phyloP scores from a whole-genome alignment of 2,329 filamentous ascomycete species.

The Penicillium sp. region DNA sequence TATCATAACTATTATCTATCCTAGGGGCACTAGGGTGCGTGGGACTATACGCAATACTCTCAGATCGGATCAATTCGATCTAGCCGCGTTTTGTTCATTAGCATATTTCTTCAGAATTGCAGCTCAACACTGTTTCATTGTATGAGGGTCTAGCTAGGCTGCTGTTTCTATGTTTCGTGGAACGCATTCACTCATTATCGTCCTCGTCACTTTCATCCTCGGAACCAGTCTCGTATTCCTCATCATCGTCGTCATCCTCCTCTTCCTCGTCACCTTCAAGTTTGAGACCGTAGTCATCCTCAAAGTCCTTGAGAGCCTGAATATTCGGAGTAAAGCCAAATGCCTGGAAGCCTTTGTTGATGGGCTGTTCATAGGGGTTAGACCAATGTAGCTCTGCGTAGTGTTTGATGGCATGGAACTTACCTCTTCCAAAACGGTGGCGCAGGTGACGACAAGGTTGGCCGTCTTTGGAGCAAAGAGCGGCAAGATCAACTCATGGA shows the following conservation, averaged over 20 bases:
- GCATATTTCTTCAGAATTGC: too few species aligned
- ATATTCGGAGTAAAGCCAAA: conserved; percentile 77
- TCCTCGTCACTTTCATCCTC: conserved; percentile 47
- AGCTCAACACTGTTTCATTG: conserved; percentile 2
- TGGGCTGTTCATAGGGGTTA: conserved; percentile 53
- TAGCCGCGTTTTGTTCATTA: conserved; percentile 4
- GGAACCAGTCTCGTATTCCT: conserved; percentile 45
- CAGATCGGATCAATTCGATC: conserved; percentile 4
- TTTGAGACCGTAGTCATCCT: conserved; percentile 84
- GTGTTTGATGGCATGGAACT: conserved; percentile 36
- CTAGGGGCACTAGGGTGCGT: conserved; percentile 8
- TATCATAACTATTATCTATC: conserved; percentile 25
- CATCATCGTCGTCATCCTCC: conserved; percentile 50
- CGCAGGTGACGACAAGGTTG: conserved; percentile 85
- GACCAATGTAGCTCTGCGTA: neutral
- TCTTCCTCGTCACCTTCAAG: conserved; percentile 60
- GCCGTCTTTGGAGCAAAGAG: conserved; percentile 76
- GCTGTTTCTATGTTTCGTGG: conserved; percentile 11
- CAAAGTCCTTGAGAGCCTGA: conserved; percentile 72
- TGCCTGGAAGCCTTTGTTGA: conserved; percentile 69
- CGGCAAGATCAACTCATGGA: conserved; percentile 72
- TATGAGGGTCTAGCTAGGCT: conserved; percentile 14
- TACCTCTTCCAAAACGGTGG: conserved; percentile 80
- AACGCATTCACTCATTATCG: conserved; percentile 29
- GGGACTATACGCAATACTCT: conserved; percentile 17